Conservation (phyloP, 768 basidiomycete species). For the Pulveroboletus frians region DNA sequence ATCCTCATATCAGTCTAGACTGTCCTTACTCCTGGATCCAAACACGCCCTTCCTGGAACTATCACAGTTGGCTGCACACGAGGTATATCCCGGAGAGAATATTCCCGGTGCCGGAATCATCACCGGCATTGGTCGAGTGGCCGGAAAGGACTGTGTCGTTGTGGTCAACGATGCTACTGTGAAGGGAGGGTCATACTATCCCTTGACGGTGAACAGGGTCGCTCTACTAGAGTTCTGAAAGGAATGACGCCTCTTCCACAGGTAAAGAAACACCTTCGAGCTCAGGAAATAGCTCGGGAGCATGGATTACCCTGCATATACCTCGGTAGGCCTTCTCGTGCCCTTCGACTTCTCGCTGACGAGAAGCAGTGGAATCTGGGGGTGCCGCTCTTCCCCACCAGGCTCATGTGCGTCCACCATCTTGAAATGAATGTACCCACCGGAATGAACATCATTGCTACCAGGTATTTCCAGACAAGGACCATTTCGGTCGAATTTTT, state of each 20-base stretch:
- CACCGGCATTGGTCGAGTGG: constrained; percentile 76
- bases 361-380: constrained; percentile 76
- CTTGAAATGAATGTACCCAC: not conserved
- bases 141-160: constrained; percentile 79
- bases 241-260: constrained; percentile 21
- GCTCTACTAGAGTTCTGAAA: not conserved
- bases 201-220: constrained; percentile 56
- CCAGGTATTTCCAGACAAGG: constrained; percentile 86
- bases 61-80: constrained; percentile 80
- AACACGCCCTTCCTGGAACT: constrained; percentile 88
- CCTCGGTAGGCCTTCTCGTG: constrained; percentile 54
- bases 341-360: constrained; percentile 1
- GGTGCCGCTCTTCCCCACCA: constrained; percentile 91
- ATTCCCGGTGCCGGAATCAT: constrained; percentile 90
- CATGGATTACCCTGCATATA: constrained; percentile 89
- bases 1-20: constrained; percentile 36
- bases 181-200: constrained; percentile 91
- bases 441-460: not conserved
- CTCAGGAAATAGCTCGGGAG: constrained; percentile 92
- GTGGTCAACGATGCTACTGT: constrained; percentile 95
- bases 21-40: constrained; percentile 74
- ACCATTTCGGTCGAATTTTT: constrained; percentile 95
- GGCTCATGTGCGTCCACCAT: constrained; percentile 51
- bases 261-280: constrained; percentile 94
- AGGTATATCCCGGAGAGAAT: constrained; percentile 68